phyloP scores from a whole-genome alignment of 768 basidiomycete genomes.

The Pleurotus tuoliensis region DNA sequence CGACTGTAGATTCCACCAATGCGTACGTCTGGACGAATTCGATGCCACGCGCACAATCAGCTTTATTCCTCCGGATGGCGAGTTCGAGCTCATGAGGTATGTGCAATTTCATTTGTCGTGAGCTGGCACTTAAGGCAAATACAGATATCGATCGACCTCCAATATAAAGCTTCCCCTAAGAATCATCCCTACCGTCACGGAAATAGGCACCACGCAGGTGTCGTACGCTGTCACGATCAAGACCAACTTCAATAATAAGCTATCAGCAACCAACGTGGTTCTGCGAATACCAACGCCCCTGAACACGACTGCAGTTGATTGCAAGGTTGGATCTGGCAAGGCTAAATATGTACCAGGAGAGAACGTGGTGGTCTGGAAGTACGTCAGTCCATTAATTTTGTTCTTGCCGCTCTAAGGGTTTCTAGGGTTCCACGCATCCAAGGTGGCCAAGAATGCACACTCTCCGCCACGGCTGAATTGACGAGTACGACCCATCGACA shows the following conservation, averaged over 20 bases:
- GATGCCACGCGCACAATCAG: conserved; percentile 92
- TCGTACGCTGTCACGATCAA: conserved; percentile 87
- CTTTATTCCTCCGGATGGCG: conserved; percentile 97
- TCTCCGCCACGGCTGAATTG: conserved; percentile 77
- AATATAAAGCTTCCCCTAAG: conserved; percentile 94
- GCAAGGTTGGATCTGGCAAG: conserved; percentile 89
- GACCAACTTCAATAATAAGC: conserved; percentile 86
- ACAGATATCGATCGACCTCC: conserved; percentile 90
- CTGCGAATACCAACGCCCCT: conserved; percentile 94
- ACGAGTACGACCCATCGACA: conserved; percentile 89
- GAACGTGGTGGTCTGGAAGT: conserved; percentile 99
- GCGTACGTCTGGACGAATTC: conserved; percentile 92
- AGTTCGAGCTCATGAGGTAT: conserved; percentile 96
- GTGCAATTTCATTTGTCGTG: conserved; percentile 19
- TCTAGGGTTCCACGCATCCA: conserved; percentile 88
- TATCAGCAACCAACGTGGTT: conserved; percentile 90
- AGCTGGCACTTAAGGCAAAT: not conserved
- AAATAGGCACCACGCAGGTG: conserved; percentile 89
- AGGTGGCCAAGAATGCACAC: conserved; percentile 86
- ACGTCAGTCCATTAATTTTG: conserved; percentile 29
- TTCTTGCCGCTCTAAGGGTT: not conserved
- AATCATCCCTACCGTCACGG: conserved; percentile 86
- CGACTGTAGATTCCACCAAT: conserved; percentile 98
- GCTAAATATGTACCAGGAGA: conserved; percentile 97
- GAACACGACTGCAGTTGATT: conserved; percentile 89